Conservation (phyloP, 495 filamentous ascomycete species). For the Hypoxylon lienhwacheense region DNA sequence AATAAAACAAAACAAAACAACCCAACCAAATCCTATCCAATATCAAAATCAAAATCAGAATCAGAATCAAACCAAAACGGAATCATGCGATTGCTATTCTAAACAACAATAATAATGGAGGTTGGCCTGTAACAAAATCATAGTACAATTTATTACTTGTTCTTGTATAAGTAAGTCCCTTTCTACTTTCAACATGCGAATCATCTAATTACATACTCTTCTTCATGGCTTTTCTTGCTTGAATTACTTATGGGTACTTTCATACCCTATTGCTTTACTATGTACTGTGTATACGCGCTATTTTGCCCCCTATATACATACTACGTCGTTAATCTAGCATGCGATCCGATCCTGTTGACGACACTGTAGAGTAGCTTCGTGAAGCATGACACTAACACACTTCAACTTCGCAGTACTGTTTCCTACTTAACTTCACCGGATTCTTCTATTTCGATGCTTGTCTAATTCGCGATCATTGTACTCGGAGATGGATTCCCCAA, state of each 20-base stretch:
- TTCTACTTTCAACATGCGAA: neutral
- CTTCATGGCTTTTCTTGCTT: too few species aligned
- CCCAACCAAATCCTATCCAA: too few species aligned
- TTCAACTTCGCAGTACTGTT: constrained; percentile 33
- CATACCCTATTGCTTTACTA: neutral
- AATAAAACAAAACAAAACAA: too few species aligned
- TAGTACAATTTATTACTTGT: constrained; percentile 27
- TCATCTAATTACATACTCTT: neutral
- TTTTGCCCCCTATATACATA: constrained; percentile 21
- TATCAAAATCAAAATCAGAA: too few species aligned
- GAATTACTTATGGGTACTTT: too few species aligned
- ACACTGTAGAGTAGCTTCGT: constrained; percentile 6
- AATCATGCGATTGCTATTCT: constrained; percentile 25
- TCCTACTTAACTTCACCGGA: constrained; percentile 35
- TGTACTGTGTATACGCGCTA: constrained; percentile 6
- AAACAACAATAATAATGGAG: constrained; percentile 25
- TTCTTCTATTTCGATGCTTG: constrained; percentile 36
- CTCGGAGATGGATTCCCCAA: constrained; percentile 44
- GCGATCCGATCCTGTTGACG: constrained; percentile 11
- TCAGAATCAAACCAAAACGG: constrained; percentile 1
- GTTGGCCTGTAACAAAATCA: constrained; percentile 24
- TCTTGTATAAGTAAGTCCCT: constrained; percentile 38
- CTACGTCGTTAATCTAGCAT: constrained; percentile 17
- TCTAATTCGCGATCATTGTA: constrained; percentile 41
- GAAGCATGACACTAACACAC: constrained; percentile 21